Evolutionary conservation across 257 asterid genomes (phyloP).

Genomic region (Craterostigma plantagineum): DNA sequence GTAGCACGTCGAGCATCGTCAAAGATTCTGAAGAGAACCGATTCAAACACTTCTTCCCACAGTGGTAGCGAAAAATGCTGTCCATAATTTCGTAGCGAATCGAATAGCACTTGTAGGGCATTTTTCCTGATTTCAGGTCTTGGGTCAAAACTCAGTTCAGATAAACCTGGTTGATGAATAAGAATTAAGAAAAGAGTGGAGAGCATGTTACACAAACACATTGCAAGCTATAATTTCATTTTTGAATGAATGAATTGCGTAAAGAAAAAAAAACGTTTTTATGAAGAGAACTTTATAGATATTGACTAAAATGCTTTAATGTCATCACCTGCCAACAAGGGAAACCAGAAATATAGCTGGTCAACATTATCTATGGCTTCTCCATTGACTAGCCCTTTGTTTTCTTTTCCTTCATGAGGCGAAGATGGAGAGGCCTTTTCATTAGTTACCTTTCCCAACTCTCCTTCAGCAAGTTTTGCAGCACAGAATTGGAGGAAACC

Average conservation of each 20-base stretch:
- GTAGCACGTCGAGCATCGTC: slow-evolving; percentile 84
- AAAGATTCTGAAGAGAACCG: slow-evolving; percentile 85
- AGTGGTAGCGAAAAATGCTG: slow-evolving; percentile 78
- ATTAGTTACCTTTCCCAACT: slow-evolving; percentile 45
- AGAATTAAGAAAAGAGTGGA: slow-evolving; percentile 4
- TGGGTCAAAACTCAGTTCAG: slow-evolving; percentile 96
- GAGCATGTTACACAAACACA: too few relatives aligned
- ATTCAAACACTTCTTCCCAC: slow-evolving; percentile 97
- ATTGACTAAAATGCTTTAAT: too few relatives aligned
- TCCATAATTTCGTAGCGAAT: slow-evolving; percentile 84
- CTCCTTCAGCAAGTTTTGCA: slow-evolving; percentile 94
- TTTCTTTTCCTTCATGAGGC: slow-evolving; percentile 49
- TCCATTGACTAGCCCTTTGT: slow-evolving; percentile 32
- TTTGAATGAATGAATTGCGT: too few relatives aligned
- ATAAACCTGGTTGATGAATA: slow-evolving; percentile 42
- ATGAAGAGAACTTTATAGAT: too few relatives aligned
- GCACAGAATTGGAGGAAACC: slow-evolving; percentile 94
- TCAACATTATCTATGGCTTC: slow-evolving; percentile 60
- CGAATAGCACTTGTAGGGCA: slow-evolving; percentile 87
- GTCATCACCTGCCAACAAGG: slow-evolving; percentile 88
- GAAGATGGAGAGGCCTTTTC: slow-evolving; percentile 41
- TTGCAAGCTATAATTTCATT: too few relatives aligned
- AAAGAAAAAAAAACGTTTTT: too few relatives aligned
- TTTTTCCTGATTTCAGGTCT: slow-evolving; percentile 89
- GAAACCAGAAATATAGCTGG: slow-evolving; percentile 94